Evolutionary conservation across 1,139 yeast species (phyloP), one percentile per base, ranked within the genome.

Genomic region (Scheffersomyces titani): DNA sequence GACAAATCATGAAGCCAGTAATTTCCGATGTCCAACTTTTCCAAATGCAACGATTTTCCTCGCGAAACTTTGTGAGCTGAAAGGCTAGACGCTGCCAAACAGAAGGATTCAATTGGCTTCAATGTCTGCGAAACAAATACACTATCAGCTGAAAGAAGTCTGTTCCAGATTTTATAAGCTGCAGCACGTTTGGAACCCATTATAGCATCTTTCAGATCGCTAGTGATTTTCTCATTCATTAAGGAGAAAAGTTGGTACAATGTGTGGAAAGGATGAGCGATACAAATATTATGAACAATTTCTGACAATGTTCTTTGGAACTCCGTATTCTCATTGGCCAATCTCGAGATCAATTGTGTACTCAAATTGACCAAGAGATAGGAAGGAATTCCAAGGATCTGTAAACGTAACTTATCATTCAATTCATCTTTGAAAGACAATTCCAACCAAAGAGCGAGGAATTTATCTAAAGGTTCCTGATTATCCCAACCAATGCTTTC

Each of bases 401-500:
- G 73, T 0, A 70, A 59, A n/a, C 64, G 59, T 3, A 82, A 70
- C 6, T 63, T 58, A 3, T 59, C 57, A 62, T 82, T 84, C 6
- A 86, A 67, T 0, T 67, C 70, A 1, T 73, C 80, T 52, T 78
- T 77, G 5, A 69, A 69, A 3, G 86, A 78, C 62, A 83, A 81
- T 58, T 89, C 90, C 49, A 94, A 77, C 97, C 98, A 93, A n/a
- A 93, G 70, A 0, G 96, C 89, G 68, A 93, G 88, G 60, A 93
- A 88, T 55, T 90, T 82, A 63, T 92, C 97, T 53, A 89, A 75
- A 57, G 85, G 88, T 57, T 86, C 88, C 55, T 81, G 84, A 52
- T 81, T 82, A 58, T 76, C 79, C 16, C 74, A 76, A 47, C 80
- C 83, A 40, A 88, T 73, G 52, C 90, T 77, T 52, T 75, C 77